A percentile compares a stretch with the other conserved stretches of the same genome.
Evolutionary conservation across 805 yeast species (phyloP).

Genomic region (Pichia scutulata): DNA sequence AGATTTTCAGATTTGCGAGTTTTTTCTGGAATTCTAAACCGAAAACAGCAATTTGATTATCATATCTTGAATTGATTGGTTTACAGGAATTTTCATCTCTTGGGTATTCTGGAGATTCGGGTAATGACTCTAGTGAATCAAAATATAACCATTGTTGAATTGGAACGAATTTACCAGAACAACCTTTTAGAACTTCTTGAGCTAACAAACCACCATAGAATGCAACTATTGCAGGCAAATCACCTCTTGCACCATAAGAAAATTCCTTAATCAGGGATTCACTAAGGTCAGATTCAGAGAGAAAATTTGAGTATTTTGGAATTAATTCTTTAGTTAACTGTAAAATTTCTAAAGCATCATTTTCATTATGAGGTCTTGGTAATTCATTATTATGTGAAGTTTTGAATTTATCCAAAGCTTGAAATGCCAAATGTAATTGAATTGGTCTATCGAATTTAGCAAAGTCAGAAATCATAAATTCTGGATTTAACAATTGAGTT

Average conservation of each 20-base stretch:
- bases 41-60: conserved; percentile 91
- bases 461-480: conserved; percentile 72
- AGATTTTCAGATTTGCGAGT: conserved; percentile 71
- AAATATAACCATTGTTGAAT: conserved; percentile 86
- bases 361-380: conserved; percentile 70
- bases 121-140: conserved; percentile 89
- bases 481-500: conserved; percentile 69
- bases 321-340: conserved; percentile 53
- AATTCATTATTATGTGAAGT: conserved; percentile 51
- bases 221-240: conserved; percentile 82
- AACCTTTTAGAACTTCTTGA: conserved; percentile 92
- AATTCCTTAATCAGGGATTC: conserved; percentile 62
- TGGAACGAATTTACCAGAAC: conserved; percentile 93
- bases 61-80: conserved; percentile 79
- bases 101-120: conserved; percentile 46
- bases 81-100: conserved; percentile 66
- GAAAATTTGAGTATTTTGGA: conserved; percentile 45
- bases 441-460: conserved; percentile 92
- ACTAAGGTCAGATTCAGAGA: conserved; percentile 50
- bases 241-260: conserved; percentile 84
- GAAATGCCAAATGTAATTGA: conserved; percentile 86
- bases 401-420: conserved; percentile 74
- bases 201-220: conserved; percentile 92
- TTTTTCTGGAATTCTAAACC: conserved; percentile 71
- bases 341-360: conserved; percentile 64